A percentile compares a stretch with the other conserved stretches of the same genome.
Evolutionary conservation across 805 yeast genomes (phyloP).

Genomic region (Cyberlindnera saturnus): DNA sequence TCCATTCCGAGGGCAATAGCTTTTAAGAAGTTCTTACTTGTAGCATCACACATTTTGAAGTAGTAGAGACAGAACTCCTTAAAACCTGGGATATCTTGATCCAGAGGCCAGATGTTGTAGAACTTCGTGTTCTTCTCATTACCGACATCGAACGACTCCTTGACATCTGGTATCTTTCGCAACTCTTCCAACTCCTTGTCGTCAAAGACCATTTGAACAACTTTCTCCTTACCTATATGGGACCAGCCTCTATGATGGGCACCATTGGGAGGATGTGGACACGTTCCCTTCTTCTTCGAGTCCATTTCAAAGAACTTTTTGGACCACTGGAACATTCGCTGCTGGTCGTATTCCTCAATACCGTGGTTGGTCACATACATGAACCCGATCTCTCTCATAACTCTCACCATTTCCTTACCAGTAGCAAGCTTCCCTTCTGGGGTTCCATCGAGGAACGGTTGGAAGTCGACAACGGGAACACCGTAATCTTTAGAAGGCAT

Average conservation of each 20-base stretch:
- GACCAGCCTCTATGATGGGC: constrained; percentile 26
- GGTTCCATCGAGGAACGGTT: constrained; percentile 22
- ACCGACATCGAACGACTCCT: constrained; percentile 24
- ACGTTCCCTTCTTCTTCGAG: constrained; percentile 13
- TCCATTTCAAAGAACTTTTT: constrained; percentile 13
- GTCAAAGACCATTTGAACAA: constrained; percentile 24
- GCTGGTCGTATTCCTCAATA: constrained; percentile 10
- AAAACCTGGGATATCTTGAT: constrained; percentile 20
- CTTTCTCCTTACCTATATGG: constrained; percentile 23
- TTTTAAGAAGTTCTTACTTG: constrained; percentile 13
- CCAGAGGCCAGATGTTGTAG: constrained; percentile 24
- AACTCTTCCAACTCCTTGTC: constrained; percentile 12
- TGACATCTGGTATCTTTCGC: constrained; percentile 23
- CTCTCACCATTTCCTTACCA: constrained; percentile 22
- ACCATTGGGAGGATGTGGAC: constrained; percentile 23
- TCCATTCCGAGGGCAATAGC: constrained; percentile 22
- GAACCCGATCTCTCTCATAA: constrained; percentile 22
- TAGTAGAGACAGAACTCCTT: constrained; percentile 18
- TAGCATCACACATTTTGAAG: constrained; percentile 11
- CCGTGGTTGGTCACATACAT: constrained; percentile 23
- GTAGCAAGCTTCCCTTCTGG: constrained; percentile 17
- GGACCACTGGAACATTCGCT: constrained; percentile 21
- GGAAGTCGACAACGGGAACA: constrained; percentile 26
- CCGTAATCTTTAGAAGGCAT: too few relatives aligned
- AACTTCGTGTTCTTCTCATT: constrained; percentile 13